These are phyloP conservation scores for Xylaria scruposa DNA, from an alignment of 495 filamentous ascomycete genomes.

Conservation along the genomic window DNA sequence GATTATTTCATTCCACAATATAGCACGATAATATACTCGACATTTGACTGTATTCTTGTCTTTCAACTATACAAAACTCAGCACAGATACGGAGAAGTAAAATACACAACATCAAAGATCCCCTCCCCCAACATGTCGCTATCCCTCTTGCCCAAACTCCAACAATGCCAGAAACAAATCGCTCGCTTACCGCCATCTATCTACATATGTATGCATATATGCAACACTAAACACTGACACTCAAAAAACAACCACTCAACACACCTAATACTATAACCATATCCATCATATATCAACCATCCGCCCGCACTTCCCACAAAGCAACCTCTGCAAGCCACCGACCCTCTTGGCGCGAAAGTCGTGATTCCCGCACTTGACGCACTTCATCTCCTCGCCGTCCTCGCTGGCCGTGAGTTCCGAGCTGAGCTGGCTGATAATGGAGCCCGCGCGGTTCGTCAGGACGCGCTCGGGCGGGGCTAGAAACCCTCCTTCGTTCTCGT, in stretches of 20 bases:
- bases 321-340: slow-evolving; percentile 38
- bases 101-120: neutral
- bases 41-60: no score
- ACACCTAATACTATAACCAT: neutral
- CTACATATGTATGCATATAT: neutral
- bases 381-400: slow-evolving; percentile 44
- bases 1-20: no score
- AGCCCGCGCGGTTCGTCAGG: slow-evolving; percentile 29
- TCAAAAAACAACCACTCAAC: neutral
- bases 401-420: slow-evolving; percentile 44
- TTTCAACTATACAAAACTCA: neutral
- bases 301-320: slow-evolving; percentile 38
- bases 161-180: neutral
- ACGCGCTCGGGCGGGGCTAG: slow-evolving; percentile 23
- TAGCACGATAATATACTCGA: no score
- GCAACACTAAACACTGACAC: neutral
- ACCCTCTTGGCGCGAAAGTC: slow-evolving; percentile 46
- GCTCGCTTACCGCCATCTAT: neutral
- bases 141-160: neutral
- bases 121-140: neutral
- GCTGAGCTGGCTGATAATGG: slow-evolving; percentile 40
- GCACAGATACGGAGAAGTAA: neutral
- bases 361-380: slow-evolving; percentile 41
- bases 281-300: slow-evolving; percentile 27
- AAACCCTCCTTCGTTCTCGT: slow-evolving; percentile 21